These are phyloP conservation scores for Microcyclosporella mali DNA, from an alignment of 2,329 filamentous ascomycete species.

Conservation along the genomic window DNA sequence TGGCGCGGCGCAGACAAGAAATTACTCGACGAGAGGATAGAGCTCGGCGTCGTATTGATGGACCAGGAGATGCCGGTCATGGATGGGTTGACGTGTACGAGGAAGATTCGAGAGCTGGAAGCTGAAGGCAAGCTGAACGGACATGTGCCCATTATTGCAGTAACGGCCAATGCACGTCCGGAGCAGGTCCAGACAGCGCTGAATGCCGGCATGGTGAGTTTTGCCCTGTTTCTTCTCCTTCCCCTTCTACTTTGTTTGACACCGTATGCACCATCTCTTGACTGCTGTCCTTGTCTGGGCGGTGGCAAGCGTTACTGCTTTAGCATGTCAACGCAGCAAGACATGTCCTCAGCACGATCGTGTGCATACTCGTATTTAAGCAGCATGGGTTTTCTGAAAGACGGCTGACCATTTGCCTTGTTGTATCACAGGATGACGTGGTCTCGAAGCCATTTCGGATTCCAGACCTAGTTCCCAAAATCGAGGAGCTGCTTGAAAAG, in stretches of 20 bases:
- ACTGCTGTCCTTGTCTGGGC: too few relatives aligned
- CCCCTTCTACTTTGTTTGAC: conserved; percentile 3
- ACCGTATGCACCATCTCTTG: background rate
- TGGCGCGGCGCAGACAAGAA: conserved; percentile 29
- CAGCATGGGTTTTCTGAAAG: background rate
- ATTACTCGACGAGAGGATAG: conserved; percentile 12
- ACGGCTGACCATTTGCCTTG: conserved; percentile 15
- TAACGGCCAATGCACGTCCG: conserved; percentile 71
- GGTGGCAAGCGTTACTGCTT: background rate
- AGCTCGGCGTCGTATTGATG: conserved; percentile 59
- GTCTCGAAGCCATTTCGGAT: conserved; percentile 49
- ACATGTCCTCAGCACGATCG: background rate
- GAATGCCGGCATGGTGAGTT: conserved; percentile 59
- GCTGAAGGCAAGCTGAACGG: conserved; percentile 52
- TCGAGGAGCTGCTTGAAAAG: conserved; percentile 40
- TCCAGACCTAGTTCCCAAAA: conserved; percentile 45
- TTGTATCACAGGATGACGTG: conserved; percentile 40
- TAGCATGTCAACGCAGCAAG: background rate
- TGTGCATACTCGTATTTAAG: background rate
- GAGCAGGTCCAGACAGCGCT: conserved; percentile 69
- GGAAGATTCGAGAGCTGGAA: conserved; percentile 63
- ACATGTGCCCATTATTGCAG: conserved; percentile 73
- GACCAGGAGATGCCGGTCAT: conserved; percentile 38
- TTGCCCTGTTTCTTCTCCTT: conserved; percentile 1
- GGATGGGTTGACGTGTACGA: conserved; percentile 68